Evolutionary conservation across 2,329 filamentous ascomycete species (phyloP).

Genomic region (Penicillium sp.): DNA sequence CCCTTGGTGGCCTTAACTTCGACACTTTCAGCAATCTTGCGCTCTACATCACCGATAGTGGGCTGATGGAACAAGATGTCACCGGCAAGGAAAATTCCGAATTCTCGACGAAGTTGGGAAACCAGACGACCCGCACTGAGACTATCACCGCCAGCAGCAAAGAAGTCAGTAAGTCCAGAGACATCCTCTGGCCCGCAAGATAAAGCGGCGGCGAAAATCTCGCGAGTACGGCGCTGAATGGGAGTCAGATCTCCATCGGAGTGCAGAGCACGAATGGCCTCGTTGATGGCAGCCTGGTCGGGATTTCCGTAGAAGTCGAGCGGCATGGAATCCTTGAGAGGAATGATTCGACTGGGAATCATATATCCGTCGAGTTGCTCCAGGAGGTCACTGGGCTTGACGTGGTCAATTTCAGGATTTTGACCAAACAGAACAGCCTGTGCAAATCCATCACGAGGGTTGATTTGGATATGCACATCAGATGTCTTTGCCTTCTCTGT

Average conservation of each 20-base stretch:
- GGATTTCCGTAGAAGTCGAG: conserved; percentile 32
- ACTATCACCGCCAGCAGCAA: conserved; percentile 57
- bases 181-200: conserved; percentile 44
- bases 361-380: conserved; percentile 34
- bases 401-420: conserved; percentile 1
- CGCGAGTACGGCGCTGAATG: conserved; percentile 44
- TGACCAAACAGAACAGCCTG: conserved; percentile 17
- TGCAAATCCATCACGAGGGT: conserved; percentile 17
- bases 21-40: conserved; percentile 12
- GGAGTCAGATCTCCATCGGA: conserved; percentile 23
- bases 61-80: conserved; percentile 55
- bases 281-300: conserved; percentile 40
- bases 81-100: conserved; percentile 53
- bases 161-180: conserved; percentile 50
- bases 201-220: conserved; percentile 51
- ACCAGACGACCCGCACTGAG: conserved; percentile 56
- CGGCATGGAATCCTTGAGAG: conserved; percentile 39
- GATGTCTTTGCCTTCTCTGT: conserved; percentile 5
- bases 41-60: conserved; percentile 43
- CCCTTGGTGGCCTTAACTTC: conserved; percentile 15
- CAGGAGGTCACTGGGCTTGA: conserved; percentile 17
- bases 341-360: conserved; percentile 42
- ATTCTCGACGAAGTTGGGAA: conserved; percentile 53
- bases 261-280: conserved; percentile 27
- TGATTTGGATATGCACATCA: conserved; percentile 18